These are phyloP conservation scores for Jaltomata sinuosa DNA, from an alignment of 257 asterid species.

Conservation along the genomic window DNA sequence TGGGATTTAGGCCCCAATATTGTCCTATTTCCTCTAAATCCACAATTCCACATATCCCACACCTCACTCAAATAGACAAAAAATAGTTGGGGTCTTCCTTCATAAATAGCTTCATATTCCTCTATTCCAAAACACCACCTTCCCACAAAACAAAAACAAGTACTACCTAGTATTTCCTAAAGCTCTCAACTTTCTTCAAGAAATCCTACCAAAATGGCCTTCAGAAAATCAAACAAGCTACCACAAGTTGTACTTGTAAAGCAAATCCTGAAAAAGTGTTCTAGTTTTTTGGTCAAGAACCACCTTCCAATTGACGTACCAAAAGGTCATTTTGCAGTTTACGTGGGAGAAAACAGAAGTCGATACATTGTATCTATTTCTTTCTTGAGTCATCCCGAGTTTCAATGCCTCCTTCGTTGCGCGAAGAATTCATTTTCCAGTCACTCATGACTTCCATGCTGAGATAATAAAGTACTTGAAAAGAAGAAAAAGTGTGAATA, in stretches of 20 bases:
- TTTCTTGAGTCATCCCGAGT: neutral
- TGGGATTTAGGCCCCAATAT: neutral
- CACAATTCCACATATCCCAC: neutral
- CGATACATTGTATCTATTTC: slow-evolving; percentile 4
- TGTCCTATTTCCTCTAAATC: neutral
- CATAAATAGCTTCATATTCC: slow-evolving; percentile 32
- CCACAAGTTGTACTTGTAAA: slow-evolving; percentile 1
- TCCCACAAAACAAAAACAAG: neutral
- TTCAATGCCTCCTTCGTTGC: neutral
- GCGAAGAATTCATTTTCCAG: neutral
- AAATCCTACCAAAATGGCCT: slow-evolving; percentile 9
- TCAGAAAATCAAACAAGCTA: slow-evolving; percentile 1
- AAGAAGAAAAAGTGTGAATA: neutral
- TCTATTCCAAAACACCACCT: neutral
- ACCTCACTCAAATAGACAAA: neutral
- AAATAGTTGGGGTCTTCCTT: neutral
- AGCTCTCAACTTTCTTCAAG: neutral
- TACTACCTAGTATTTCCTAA: neutral
- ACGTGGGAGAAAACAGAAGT: neutral
- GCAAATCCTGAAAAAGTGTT: slow-evolving; percentile 3
- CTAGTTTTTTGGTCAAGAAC: neutral
- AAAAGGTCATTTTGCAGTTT: slow-evolving; percentile 5
- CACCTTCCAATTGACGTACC: neutral
- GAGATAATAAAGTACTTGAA: neutral
- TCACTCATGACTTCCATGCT: neutral